A percentile compares a stretch with the other conserved stretches of the same genome.
These are phyloP conservation scores for Lipomyces sp. DNA, from an alignment of 805 yeast species.

Conservation along the genomic window DNA sequence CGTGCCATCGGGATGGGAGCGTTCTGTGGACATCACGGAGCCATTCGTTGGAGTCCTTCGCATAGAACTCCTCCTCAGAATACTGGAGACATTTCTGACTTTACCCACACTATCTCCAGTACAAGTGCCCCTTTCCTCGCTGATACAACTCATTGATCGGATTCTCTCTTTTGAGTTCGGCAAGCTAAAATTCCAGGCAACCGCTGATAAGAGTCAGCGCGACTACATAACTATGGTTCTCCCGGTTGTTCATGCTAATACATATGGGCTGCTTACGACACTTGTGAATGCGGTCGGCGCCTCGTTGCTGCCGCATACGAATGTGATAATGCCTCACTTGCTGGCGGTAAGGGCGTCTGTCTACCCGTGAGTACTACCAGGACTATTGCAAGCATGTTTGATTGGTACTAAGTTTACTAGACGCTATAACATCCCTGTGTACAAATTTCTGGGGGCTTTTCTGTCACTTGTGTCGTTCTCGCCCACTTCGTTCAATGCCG, in stretches of 20 bases:
- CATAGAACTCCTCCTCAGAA: slow-evolving; percentile 17
- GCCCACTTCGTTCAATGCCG: slow-evolving; percentile 4
- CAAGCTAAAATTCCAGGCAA: slow-evolving; percentile 4
- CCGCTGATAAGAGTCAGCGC: slow-evolving; percentile 13
- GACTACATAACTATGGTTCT: slow-evolving; percentile 12
- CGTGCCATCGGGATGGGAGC: slow-evolving; percentile 16
- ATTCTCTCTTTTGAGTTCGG: slow-evolving; percentile 5
- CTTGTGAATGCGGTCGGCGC: slow-evolving; percentile 7
- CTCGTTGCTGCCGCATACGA: slow-evolving; percentile 12
- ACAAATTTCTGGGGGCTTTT: slow-evolving; percentile 12
- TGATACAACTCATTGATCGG: slow-evolving; percentile 8
- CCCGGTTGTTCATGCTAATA: slow-evolving; percentile 20
- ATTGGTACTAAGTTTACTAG: background rate
- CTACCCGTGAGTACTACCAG: background rate
- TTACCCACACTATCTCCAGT: slow-evolving; percentile 4
- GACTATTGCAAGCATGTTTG: background rate
- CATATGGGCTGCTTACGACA: slow-evolving; percentile 12
- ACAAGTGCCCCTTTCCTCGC: slow-evolving; percentile 14
- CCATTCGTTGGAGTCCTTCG: slow-evolving; percentile 10
- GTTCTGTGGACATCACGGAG: slow-evolving; percentile 3
- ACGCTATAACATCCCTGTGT: slow-evolving; percentile 8
- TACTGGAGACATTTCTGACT: slow-evolving; percentile 15
- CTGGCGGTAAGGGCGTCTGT: background rate
- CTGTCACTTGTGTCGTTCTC: slow-evolving; percentile 5
- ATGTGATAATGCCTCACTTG: slow-evolving; percentile 7